Evolutionary conservation across 352 stramenopile species (phyloP), one percentile per base, ranked within the genome.

Genomic region (Pythium coloratum): DNA sequence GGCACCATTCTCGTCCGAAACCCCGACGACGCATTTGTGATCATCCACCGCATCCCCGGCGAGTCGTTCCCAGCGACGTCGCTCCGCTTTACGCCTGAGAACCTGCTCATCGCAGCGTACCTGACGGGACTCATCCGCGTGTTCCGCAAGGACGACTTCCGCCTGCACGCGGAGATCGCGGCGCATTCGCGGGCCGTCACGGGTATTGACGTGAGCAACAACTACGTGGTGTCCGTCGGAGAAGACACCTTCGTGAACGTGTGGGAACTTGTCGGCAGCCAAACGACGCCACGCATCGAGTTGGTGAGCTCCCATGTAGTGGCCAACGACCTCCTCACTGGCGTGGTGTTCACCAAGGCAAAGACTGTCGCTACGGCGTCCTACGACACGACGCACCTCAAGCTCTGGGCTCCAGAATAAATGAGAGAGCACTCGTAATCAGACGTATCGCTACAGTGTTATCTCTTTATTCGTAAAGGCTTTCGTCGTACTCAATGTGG

Each of bases 401-500:
- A 93, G 68, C 62, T 89, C 33, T 92, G 84, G 83, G 75, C 79
- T 28, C 70, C 78, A 6, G 76, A 90, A 66, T 89, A 82, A 73
- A 55, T 7, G 57, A 9, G 34, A 18, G 4, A 32, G 58, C 20
- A 60, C 6, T 13, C 18, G 28, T 12, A 56, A 36, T n/a, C 18
- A 56, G 51, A 42, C 26, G 30, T 33, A 63, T 49, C 12, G 18
- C 5, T 28, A 28, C 32, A 24, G 40, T 58, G 10, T n/a, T 24
- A 30, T 44, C 55, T 59, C 62, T 32, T 76, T 78, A 93, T 32
- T 93, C 86, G 61, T 85, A 95, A 33, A 95, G 64, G 61, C 82
- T 89, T 24, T 89, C 78, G 57, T 95, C 86, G 73, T 95, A 95
- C 61, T 93, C 76, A 51, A 95, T 91, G 75, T 95, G 86, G 18